These are phyloP conservation scores for Yamadazyma paraphyllophila DNA, from an alignment of 805 yeast species.

Conservation along the genomic window DNA sequence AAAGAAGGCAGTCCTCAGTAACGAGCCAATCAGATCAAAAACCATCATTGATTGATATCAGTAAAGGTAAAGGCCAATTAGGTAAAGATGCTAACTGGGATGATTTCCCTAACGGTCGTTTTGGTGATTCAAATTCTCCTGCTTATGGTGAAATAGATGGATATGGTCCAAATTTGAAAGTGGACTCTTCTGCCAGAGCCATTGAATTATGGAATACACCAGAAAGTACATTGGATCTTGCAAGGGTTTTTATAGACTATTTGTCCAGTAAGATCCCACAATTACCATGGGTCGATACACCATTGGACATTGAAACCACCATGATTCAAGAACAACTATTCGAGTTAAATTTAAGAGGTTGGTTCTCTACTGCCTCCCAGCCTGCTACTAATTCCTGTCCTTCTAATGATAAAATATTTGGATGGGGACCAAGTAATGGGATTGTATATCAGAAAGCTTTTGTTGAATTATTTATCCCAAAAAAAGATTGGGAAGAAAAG, in stretches of 20 bases:
- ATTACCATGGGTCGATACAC: conserved; percentile 90
- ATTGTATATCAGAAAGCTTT: conserved; percentile 89
- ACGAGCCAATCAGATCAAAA: conserved; percentile 34
- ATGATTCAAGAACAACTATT: conserved; percentile 89
- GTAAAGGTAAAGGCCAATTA: conserved; percentile 77
- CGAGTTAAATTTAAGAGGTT: conserved; percentile 68
- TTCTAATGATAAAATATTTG: conserved; percentile 83
- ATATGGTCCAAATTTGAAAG: conserved; percentile 88
- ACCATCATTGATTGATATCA: conserved; percentile 63
- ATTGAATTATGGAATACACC: conserved; percentile 81
- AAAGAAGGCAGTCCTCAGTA: conserved; percentile 37
- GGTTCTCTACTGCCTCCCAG: conserved; percentile 90
- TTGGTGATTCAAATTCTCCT: conserved; percentile 92
- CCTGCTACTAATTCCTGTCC: conserved; percentile 84
- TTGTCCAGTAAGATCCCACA: conserved; percentile 71
- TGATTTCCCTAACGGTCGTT: conserved; percentile 93
- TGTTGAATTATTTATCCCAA: conserved; percentile 77
- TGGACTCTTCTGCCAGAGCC: conserved; percentile 61
- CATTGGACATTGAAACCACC: conserved; percentile 85
- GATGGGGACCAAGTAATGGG: conserved; percentile 97
- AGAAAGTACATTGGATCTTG: conserved; percentile 53
- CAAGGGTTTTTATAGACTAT: conserved; percentile 66
- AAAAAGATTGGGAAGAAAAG: conserved; percentile 59
- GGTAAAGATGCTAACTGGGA: conserved; percentile 96
- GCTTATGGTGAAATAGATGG: conserved; percentile 99